These are phyloP conservation scores for Rhodomyrtus psidioides DNA, from an alignment of 441 rosid genomes.

Conservation along the genomic window DNA sequence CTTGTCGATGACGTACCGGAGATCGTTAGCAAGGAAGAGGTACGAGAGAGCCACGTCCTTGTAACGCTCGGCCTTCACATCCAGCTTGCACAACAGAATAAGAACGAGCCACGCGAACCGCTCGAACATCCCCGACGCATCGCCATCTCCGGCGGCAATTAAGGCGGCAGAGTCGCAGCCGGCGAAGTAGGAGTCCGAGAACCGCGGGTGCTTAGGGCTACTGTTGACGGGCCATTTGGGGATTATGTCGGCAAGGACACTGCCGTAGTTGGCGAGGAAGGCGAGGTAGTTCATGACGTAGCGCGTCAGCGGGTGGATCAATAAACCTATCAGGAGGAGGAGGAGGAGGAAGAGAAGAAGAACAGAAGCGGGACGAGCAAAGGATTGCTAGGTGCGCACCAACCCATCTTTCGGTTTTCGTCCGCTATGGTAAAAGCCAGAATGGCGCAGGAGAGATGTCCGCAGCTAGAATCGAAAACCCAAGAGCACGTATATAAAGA, in stretches of 20 bases:
- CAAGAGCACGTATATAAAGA: not conserved
- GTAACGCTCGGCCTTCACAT: conserved; percentile 4
- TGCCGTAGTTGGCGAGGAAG: not conserved
- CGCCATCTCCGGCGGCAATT: not conserved
- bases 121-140: not conserved
- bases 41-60: conserved; percentile 5
- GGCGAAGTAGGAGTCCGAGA: not conserved
- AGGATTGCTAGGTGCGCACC: not conserved
- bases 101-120: conserved; percentile 4
- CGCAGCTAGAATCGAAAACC: not conserved
- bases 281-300: conserved; percentile 4
- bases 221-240: not conserved
- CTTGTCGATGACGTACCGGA: not conserved
- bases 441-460: not conserved
- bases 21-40: conserved; percentile 8
- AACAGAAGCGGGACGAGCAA: not conserved
- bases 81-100: not conserved
- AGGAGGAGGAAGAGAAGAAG: conserved; percentile 1
- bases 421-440: not conserved
- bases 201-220: not conserved
- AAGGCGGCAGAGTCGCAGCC: not conserved
- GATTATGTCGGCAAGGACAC: not conserved
- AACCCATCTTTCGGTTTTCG: not conserved
- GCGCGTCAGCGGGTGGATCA: conserved; percentile 3
- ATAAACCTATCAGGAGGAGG: no score